Evolutionary conservation across 2,329 filamentous ascomycete genomes (phyloP), one percentile per base, ranked within the genome.

Genomic region (Lachnellula hyalina): DNA sequence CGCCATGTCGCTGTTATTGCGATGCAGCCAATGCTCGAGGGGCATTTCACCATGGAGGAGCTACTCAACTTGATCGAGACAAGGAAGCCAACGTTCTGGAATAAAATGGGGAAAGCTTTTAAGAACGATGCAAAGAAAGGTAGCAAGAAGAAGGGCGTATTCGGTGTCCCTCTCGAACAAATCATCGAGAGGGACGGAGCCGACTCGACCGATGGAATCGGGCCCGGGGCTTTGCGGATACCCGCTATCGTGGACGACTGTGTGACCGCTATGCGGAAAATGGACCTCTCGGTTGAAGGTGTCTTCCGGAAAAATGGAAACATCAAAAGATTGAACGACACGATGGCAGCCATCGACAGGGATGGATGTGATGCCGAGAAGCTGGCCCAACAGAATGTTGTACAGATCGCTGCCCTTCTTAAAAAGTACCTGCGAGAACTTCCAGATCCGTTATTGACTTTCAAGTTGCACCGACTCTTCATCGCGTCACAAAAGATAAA

Each of bases 281-380:
- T 99, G 90, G 94, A 99, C 71, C 91, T 99, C 76, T 97, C 93
- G 1, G 90, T 99, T 1, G 94, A 99, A 72, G 94, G 94, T 65
- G 92, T 99, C 21, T 99, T 99, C 82, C 86, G 94, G 64, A 99
- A 99, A 80, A 99, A 97, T 67, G 94, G 94, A 65, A 99, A 97
- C 72, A 96, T 99, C 75, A 93, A 94, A 71, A 89, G 92, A 63
- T 79, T 96, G 45, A 90, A 89, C 63, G 92, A 96, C 58, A 78
- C 95, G 6, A 86, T 90, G 40, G 90, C 95, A 53, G 79, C 86
- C 64, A 91, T 99, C 61, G 94, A 99, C 70, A 83, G 83, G 45
- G 87, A 90, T 52, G 93, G 90, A 42, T 89, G 88, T 57, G 90
- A 95, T 61, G 83, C 86, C 53, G 86, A 96, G 53, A 91, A 95